Base-by-base conservation (phyloP, 177 flowering plant genomes). In the Vitis hybrid region DNA sequence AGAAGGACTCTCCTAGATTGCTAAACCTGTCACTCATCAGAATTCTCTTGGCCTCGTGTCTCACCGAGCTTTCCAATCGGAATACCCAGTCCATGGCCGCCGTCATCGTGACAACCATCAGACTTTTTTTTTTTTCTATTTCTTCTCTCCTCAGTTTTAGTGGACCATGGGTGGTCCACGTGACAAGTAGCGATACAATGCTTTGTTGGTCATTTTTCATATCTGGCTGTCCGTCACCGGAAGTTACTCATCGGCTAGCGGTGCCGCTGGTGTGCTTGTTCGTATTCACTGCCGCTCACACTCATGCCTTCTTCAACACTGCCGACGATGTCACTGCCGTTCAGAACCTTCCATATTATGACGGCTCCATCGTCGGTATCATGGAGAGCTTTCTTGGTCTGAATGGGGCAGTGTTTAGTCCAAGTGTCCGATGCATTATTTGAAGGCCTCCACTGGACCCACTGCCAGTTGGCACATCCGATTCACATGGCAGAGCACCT, bases 371-470 rank as follows among this genome's bases (percentile, higher is more conserved):
- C 50, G 93, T 90, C 29, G 97, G 98, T 18, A 92, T 92, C 75
- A 85, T 89, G 93, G 92, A 92, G 98, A 97, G 99, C 1, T 91
- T 86, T 87, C 92, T 95, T 74, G 98, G 98, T 57, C 19, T 19
- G 19, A 19, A 19, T 19, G 18, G 18, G 18, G 18, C 18, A 18
- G 18, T 18, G 18, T 18, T 18, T 18, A 18, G 18, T 18, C 18
- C 18, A 18, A 18, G 18, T 18, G 18, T 18, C 18, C 18, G 18
- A 18, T 18, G 18, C 18, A 18, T 18, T 18, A 18, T 18, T 18
- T 18, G 18, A 18, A 18, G 18, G 18, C 18, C 18, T 18, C 18
- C 18, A 18, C 18, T 18, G 18, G 18, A 19, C 19, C 19, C 19
- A 19, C 19, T 19, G 19, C 19, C 19, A 19, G 19, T 19, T 19